Conservation (phyloP, 2,329 filamentous ascomycete species). For the Myotisia sp. region DNA sequence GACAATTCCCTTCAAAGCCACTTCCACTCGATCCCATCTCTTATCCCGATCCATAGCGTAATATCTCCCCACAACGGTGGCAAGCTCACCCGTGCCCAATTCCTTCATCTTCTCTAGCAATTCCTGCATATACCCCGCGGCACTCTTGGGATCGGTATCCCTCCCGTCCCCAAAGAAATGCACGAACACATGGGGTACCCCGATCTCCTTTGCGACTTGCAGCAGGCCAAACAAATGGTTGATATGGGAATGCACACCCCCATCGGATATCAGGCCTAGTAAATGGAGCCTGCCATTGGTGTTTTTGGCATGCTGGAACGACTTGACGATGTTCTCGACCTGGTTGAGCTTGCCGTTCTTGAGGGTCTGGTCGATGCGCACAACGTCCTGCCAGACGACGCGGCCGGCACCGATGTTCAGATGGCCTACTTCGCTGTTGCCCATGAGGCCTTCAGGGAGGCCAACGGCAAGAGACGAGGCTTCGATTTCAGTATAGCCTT, state of each 20-base stretch:
- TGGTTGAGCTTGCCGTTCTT: conserved; percentile 69
- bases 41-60: conserved; percentile 99
- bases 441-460: conserved; percentile 93
- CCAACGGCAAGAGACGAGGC: conserved; percentile 92
- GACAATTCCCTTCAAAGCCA: conserved; percentile 76
- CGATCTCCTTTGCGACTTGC: conserved; percentile 75
- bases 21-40: conserved; percentile 89
- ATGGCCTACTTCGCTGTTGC: conserved; percentile 96
- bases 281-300: conserved; percentile 88
- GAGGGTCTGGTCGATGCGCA: conserved; percentile 86
- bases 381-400: conserved; percentile 96
- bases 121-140: conserved; percentile 73
- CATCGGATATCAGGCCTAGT: conserved; percentile 82
- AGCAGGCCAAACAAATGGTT: conserved; percentile 79
- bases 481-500: conserved; percentile 84
- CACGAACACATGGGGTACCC: conserved; percentile 83
- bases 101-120: conserved; percentile 69
- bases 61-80: conserved; percentile 88
- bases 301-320: conserved; percentile 65
- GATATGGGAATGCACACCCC: conserved; percentile 94
- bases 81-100: conserved; percentile 72
- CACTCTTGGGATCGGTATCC: conserved; percentile 94
- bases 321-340: conserved; percentile 61
- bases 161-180: conserved; percentile 98
- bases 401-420: conserved; percentile 95